Conservation (phyloP, 306 rosid species). For the Vigna trinervia region DNA sequence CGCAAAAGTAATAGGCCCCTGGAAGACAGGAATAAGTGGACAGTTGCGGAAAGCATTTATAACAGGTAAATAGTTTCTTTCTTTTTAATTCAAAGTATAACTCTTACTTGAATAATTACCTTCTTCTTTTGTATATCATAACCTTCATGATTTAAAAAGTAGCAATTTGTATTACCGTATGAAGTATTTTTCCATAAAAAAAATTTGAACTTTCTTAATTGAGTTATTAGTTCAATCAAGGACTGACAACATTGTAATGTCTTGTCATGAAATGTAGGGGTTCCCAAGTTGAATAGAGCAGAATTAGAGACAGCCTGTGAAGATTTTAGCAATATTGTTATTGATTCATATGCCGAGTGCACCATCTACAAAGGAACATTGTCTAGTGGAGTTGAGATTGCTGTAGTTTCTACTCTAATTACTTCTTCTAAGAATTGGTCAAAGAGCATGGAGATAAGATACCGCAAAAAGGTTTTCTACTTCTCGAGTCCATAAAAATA, state of each 20-base stretch:
- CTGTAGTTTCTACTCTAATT: constrained; percentile 71
- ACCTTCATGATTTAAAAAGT: background rate
- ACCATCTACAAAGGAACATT: constrained; percentile 87
- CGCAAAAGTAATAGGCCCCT: constrained; percentile 75
- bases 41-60: constrained; percentile 93
- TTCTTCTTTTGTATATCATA: background rate
- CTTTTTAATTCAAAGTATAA: background rate
- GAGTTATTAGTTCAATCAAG: background rate
- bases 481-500: constrained; percentile 24
- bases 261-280: constrained; percentile 62
- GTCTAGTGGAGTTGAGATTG: constrained; percentile 94
- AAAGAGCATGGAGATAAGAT: constrained; percentile 64
- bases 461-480: constrained; percentile 72
- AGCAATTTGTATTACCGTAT: background rate
- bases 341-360: constrained; percentile 50
- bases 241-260: background rate
- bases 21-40: constrained; percentile 95
- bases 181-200: background rate
- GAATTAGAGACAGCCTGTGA: constrained; percentile 94
- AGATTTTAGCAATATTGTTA: constrained; percentile 89
- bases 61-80: constrained; percentile 63
- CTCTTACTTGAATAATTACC: background rate
- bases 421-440: constrained; percentile 74
- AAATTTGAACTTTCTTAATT: background rate
- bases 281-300: constrained; percentile 81